Evolutionary conservation across 2,329 filamentous ascomycete species (phyloP).

Genomic region (Rugonectria rugulosa): DNA sequence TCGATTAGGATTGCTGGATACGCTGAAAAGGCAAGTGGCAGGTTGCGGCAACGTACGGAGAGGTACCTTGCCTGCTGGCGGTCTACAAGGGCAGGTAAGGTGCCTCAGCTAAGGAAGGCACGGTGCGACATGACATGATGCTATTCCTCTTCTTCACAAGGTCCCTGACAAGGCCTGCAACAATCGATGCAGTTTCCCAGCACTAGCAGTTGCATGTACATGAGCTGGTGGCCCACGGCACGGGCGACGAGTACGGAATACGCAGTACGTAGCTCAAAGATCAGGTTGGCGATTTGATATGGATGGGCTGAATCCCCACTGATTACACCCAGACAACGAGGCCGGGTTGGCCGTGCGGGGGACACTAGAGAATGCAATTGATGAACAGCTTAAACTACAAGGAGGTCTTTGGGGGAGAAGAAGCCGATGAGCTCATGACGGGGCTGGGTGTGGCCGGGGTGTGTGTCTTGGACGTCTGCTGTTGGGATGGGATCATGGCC

Average conservation of each 20-base stretch:
- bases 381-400: neutral
- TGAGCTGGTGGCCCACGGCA: conserved; percentile 17
- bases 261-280: conserved; percentile 25
- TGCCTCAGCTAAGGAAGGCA: conserved; percentile 21
- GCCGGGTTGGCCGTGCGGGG: conserved; percentile 17
- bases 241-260: too few species aligned
- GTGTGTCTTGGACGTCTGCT: conserved; percentile 3
- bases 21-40: too few species aligned
- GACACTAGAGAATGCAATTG: conserved; percentile 13
- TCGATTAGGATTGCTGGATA: too few species aligned
- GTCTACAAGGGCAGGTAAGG: neutral
- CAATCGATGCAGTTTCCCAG: too few species aligned
- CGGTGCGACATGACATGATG: conserved; percentile 24
- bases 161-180: too few species aligned
- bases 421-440: conserved; percentile 15
- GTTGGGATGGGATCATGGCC: conserved; percentile 2
- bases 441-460: conserved; percentile 13
- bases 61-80: conserved; percentile 9
- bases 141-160: too few species aligned
- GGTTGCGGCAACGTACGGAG: too few species aligned
- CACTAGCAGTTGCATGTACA: conserved; percentile 12
- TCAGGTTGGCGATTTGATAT: conserved; percentile 10
- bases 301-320: conserved; percentile 22
- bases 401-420: neutral
- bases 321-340: conserved; percentile 7